Base-by-base conservation (phyloP, 345 rosid species). In the Pistacia integerrima region DNA sequence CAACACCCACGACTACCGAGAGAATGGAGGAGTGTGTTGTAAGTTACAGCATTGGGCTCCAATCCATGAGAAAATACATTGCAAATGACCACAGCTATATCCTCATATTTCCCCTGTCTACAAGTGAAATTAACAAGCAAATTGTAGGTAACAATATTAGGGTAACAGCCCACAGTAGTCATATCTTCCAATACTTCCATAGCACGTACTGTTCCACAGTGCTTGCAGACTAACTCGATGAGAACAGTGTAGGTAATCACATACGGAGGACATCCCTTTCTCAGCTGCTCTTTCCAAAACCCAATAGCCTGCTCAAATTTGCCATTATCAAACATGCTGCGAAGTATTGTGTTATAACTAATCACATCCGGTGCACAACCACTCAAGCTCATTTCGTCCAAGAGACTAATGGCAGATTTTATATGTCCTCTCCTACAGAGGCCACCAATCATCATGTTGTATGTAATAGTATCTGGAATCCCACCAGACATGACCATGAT, bases 401-500 rank as follows among this genome's bases (percentile, higher is more conserved):
- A 79, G 70, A 92, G 87, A 69, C 71, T 59, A 67, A 90, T 79
- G 0, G 97, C 98, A 78, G 90, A 82, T 68, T 33, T 76, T 55
- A 92, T 65, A 18, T 75, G 36, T 75, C 93, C 88, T 80, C 81
- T 85, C 88, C 87, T 90, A 67, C 98, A 92, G 67, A 91, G 87
- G 58, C 86, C 89, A 2, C 94, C 90, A 28, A 94, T 80, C 86
- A 90, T 74, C 92, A 92, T 91, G 78, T 92, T 94, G 78, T 89
- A 94, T 8, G 94, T 91, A 49, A 94, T 91, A 65, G 83, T 84
- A 83, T 94, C 97, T 14, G 92, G 94, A 78, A 91, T 70, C 44
- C 93, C 97, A 82, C 98, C 94, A 54, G 97, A 94, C 91, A 91
- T 87, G 38, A 91, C 86, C 97, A 94, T 88, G 67, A 89, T 76